phyloP scores from a whole-genome alignment of 164 flowering plant genomes.

The Sextonia rubra region DNA sequence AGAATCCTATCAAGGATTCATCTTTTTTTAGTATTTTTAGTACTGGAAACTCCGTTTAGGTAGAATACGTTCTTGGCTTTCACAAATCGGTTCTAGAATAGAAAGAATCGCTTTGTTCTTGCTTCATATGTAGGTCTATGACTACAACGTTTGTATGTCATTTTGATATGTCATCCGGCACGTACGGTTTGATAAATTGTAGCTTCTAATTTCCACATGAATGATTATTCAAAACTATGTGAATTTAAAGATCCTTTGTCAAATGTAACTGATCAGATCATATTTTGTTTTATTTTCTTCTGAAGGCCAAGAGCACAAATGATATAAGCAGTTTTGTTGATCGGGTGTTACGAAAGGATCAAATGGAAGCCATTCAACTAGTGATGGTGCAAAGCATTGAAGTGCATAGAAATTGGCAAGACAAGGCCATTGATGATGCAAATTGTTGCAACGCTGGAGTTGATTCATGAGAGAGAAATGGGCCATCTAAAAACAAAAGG shows the following conservation, averaged over 20 bases:
- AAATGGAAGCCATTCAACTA: constrained; percentile 13
- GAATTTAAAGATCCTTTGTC: neutral
- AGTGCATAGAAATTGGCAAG: constrained; percentile 20
- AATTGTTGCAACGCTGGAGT: constrained; percentile 32
- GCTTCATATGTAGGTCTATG: too few relatives aligned
- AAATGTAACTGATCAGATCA: neutral
- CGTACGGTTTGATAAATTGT: too few relatives aligned
- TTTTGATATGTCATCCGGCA: too few relatives aligned
- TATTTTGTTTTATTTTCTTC: neutral
- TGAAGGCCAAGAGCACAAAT: constrained; percentile 25
- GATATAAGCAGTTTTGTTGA: constrained; percentile 22
- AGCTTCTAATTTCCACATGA: too few relatives aligned
- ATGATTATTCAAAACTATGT: too few relatives aligned
- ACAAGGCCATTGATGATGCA: constrained; percentile 33
- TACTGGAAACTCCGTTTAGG: too few relatives aligned
- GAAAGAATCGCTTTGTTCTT: too few relatives aligned
- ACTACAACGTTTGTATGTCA: too few relatives aligned
- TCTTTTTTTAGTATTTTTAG: too few relatives aligned
- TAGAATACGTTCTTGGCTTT: too few relatives aligned
- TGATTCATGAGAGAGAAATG: constrained; percentile 25
- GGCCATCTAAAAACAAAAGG: constrained; percentile 13
- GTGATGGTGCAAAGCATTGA: constrained; percentile 34
- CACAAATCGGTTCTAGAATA: too few relatives aligned
- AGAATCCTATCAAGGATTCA: too few relatives aligned
- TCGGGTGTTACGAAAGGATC: constrained; percentile 17